Evolutionary conservation across 495 filamentous ascomycete genomes (phyloP), one percentile per base, ranked within the genome.

Genomic region (Penicillium argentinense): DNA sequence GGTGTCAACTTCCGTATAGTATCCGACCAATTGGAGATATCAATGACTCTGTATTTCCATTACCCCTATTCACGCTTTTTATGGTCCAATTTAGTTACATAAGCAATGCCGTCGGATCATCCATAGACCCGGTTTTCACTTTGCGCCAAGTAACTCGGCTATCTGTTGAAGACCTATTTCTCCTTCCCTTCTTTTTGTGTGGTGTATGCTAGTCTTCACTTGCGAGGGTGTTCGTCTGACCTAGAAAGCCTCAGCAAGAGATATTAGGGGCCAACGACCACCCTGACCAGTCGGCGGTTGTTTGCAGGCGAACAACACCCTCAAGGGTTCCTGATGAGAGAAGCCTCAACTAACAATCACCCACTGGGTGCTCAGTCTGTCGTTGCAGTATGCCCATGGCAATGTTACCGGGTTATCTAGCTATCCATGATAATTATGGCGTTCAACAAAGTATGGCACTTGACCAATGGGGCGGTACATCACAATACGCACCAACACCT

Each of bases 351-450:
- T 47, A 37, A 53, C 21, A 13, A 38, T 41, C 42, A 45, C 42
- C 45, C 21, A 45, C 48, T 34, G n/a, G n/a, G n/a, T n/a, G n/a
- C 27, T 41, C 40, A 45, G 36, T 45, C 41, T 45, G 27, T 51
- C 28, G 22, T 45, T 51, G 45, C 36, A 19, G 41, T 27, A 45
- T 19, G 27, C 22, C 33, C 37, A 48, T 28, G 37, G 42, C 30
- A 39, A 44, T 50, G 39, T 29, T n/a, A 14, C 26, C 28, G 9
- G 42, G 16, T 42, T 47, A 28, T 32, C 28, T 46, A 19, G 5
- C 77, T 27, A 59, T 37, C 43, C 30, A 47, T 47, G 23, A 42
- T 53, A 17, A 37, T 36, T 18, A 42, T 30, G 24, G 37, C 37
- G 43, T 46, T 52, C 37, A 46, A 45, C 29, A 39, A 39, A 47